Evolutionary conservation across 805 yeast genomes (phyloP), one percentile per base, ranked within the genome.

Genomic region (Wickerhamia fluorescens): DNA sequence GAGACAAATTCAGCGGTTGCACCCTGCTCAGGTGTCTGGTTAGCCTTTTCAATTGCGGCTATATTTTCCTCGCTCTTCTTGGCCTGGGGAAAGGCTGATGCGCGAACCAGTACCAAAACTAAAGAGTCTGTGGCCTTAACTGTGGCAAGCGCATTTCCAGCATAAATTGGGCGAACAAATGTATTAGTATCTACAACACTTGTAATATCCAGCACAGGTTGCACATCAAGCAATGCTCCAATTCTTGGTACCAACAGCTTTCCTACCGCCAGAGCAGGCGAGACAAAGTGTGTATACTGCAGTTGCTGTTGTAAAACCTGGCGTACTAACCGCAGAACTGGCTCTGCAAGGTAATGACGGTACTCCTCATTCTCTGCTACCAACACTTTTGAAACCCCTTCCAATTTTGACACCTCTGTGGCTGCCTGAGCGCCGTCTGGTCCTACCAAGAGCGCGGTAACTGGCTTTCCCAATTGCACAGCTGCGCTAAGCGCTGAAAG

Each of bases 101-200:
- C 66, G 61, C 97, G 75, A 7, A 83, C 75, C n/a, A 95, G 80
- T 8, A 83, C 61, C 36, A 89, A 59, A 29, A 83, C 68, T 38
- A 73, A 63, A 4, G 66, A 52, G 47, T 89, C 96, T 14, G 53
- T 64, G 14, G 85, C 66, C 53, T 76, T 73, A 28, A 92, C 84
- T 3, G 95, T 87, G 23, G 85, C 73, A 34, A 85, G 63, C 4
- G 94, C 94, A 57, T 92, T 92, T 27, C 98, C 98, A 13, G 98
- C 97, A 52, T 84, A 92, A 21, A 89, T 86, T 25, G 97, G 96
- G 55, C 97, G 79, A 21, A 80, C 77, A 56, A 89, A 92, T 6
- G 92, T 81, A 37, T 70, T 73, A 11, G 73, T 66, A 29, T 74
- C 62, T 40, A 71, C 72, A 22, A 89, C 78, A 46, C 73, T 71